phyloP scores from a whole-genome alignment of 345 rosid species.

The Ricinus communis region DNA sequence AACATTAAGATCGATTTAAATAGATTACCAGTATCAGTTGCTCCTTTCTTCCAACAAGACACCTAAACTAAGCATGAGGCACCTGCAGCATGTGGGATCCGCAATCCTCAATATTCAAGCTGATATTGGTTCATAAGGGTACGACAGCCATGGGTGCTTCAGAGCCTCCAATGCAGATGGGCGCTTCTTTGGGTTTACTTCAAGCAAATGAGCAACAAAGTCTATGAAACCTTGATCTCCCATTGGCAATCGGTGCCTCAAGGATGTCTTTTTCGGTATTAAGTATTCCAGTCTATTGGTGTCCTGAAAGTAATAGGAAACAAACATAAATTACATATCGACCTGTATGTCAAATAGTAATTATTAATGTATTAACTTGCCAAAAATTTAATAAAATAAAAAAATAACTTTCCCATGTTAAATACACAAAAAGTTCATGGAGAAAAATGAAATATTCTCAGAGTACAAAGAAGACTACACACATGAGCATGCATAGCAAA shows the following conservation, averaged over 20 bases:
- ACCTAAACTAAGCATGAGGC: neutral
- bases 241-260: conserved; percentile 90
- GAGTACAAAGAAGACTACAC: too few relatives aligned
- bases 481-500: too few relatives aligned
- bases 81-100: conserved; percentile 10
- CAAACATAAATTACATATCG: neutral
- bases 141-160: conserved; percentile 90
- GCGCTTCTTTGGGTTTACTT: conserved; percentile 87
- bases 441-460: too few relatives aligned
- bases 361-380: too few relatives aligned
- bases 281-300: conserved; percentile 78
- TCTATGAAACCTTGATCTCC: conserved; percentile 97
- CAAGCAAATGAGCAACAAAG: conserved; percentile 82
- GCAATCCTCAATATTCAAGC: conserved; percentile 37
- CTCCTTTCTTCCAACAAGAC: conserved; percentile 24
- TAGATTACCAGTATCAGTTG: conserved; percentile 19
- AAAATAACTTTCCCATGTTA: too few relatives aligned
- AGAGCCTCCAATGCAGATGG: conserved; percentile 86
- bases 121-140: conserved; percentile 92
- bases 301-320: conserved; percentile 50
- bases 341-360: too few relatives aligned
- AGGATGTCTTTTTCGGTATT: conserved; percentile 84
- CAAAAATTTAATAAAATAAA: too few relatives aligned
- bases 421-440: too few relatives aligned
- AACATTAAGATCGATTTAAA: conserved; percentile 17